Conservation (phyloP, 345 rosid genomes). For the Bruguiera sexangula region DNA sequence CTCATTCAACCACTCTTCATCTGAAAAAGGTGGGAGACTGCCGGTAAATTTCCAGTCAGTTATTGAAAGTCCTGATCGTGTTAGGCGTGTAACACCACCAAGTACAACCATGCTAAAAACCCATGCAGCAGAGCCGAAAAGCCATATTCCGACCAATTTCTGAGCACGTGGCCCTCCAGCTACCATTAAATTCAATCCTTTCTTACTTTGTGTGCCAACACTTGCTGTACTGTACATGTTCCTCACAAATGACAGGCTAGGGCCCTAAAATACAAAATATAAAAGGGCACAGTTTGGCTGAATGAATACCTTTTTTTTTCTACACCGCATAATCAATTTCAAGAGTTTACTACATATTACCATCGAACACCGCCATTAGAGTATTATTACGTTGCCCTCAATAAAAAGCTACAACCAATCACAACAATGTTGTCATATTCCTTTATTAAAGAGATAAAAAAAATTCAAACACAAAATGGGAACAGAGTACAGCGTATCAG, state of each 20-base stretch:
- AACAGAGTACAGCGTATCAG: too few relatives aligned
- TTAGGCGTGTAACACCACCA: constrained; percentile 82
- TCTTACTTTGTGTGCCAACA: constrained; percentile 43
- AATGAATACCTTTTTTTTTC: background rate
- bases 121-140: constrained; percentile 94
- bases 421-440: too few relatives aligned
- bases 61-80: constrained; percentile 93
- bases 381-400: background rate
- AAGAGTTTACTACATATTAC: background rate
- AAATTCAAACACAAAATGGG: too few relatives aligned
- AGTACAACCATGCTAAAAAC: constrained; percentile 89
- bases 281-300: background rate
- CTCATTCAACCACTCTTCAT: constrained; percentile 75
- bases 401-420: background rate
- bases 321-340: background rate
- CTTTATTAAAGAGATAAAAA: background rate
- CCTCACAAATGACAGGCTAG: constrained; percentile 36
- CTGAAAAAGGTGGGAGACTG: constrained; percentile 74
- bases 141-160: constrained; percentile 89
- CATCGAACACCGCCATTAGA: background rate
- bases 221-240: constrained; percentile 55
- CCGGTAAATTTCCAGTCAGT: constrained; percentile 95
- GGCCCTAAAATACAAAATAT: constrained; percentile 37
- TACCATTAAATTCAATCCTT: constrained; percentile 71
- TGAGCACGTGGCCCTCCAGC: constrained; percentile 76